Evolutionary conservation across 169 alveolate species (phyloP).

Genomic region (Toxoplasma gondii): DNA sequence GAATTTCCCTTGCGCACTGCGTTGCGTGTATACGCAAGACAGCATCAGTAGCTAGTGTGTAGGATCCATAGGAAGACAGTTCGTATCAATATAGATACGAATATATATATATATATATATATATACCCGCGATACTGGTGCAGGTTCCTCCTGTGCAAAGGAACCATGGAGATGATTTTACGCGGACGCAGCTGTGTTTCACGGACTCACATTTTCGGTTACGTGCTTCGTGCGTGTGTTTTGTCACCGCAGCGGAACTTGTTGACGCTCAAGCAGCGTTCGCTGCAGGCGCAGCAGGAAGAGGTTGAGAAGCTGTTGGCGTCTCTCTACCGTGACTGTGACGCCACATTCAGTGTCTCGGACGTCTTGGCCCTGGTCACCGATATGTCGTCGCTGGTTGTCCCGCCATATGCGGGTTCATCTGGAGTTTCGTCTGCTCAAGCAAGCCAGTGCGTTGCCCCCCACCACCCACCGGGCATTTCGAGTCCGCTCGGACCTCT

Average conservation of each 20-base stretch:
- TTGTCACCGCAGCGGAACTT: neutral
- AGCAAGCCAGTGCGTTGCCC: neutral
- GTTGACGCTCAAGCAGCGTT: neutral
- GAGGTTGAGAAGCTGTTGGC: conserved; percentile 11
- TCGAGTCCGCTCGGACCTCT: neutral
- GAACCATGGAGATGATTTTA: too few species aligned
- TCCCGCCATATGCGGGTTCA: neutral
- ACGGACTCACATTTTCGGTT: neutral
- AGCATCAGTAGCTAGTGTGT: too few species aligned
- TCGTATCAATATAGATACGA: too few species aligned
- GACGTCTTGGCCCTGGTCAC: neutral
- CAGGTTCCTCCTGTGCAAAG: too few species aligned
- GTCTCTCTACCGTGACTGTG: neutral
- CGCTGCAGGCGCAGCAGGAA: conserved; percentile 3
- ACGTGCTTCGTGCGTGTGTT: neutral
- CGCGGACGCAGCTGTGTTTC: neutral
- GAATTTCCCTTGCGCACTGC: too few species aligned
- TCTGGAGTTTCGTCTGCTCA: neutral
- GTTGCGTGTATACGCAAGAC: too few species aligned
- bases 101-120: too few species aligned
- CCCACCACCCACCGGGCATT: neutral
- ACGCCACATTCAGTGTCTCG: neutral
- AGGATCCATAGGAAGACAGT: too few species aligned
- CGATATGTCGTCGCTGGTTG: neutral
- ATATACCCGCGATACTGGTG: too few species aligned